phyloP scores from a whole-genome alignment of 129 eudicot species.

The Silybum marianum region DNA sequence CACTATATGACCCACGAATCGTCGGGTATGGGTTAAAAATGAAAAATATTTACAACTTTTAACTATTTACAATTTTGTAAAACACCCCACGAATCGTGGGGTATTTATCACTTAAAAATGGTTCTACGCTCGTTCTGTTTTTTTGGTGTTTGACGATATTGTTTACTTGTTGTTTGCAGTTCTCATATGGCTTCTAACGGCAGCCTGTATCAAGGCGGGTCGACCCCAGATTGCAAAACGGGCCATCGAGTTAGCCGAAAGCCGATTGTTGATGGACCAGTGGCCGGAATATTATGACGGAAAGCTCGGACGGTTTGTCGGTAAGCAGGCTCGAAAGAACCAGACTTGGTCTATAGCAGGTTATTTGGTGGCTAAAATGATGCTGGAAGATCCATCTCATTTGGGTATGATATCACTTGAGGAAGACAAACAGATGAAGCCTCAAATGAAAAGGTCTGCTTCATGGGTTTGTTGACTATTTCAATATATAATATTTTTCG shows the following conservation, averaged over 20 bases:
- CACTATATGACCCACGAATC: too few relatives aligned
- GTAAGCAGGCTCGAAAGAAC: conserved; percentile 88
- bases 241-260: conserved; percentile 76
- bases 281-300: conserved; percentile 98
- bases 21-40: too few relatives aligned
- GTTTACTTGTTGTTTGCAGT: conserved; percentile 39
- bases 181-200: conserved; percentile 87
- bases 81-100: too few relatives aligned
- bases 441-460: conserved; percentile 83
- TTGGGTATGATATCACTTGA: conserved; percentile 92
- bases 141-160: not conserved
- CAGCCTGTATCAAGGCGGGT: conserved; percentile 88
- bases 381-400: conserved; percentile 98
- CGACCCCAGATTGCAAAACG: conserved; percentile 84
- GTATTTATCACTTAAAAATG: too few relatives aligned
- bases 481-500: conserved; percentile 15
- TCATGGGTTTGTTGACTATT: conserved; percentile 67
- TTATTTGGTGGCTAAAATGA: conserved; percentile 91
- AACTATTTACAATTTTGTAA: too few relatives aligned
- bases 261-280: conserved; percentile 69
- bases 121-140: too few relatives aligned
- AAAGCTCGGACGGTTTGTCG: conserved; percentile 72
- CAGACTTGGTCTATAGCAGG: conserved; percentile 99
- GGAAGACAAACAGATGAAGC: conserved; percentile 91
- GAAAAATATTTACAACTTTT: too few relatives aligned